These are phyloP conservation scores for Fusarium heterosporum DNA, from an alignment of 2,329 filamentous ascomycete genomes.

Conservation along the genomic window DNA sequence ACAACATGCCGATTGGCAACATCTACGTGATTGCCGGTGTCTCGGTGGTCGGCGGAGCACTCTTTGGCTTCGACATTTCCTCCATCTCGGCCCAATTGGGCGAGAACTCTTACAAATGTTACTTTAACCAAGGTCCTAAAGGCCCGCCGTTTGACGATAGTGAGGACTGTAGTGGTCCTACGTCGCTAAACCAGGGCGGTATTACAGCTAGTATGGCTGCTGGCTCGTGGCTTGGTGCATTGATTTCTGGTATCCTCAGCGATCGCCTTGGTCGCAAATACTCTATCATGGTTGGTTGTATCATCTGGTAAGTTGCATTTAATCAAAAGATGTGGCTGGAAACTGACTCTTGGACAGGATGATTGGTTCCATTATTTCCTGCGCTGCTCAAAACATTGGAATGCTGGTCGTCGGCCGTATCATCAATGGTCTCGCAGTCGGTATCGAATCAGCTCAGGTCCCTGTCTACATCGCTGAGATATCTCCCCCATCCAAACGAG, in stretches of 20 bases:
- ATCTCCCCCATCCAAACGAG: conserved; percentile 65
- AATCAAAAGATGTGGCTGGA: rapidly evolving
- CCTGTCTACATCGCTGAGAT: conserved; percentile 78
- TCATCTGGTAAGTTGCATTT: conserved; percentile 59
- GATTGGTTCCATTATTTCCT: conserved; percentile 60
- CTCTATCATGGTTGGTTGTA: conserved; percentile 62
- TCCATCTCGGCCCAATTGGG: conserved; percentile 45
- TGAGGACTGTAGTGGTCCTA: conserved; percentile 49
- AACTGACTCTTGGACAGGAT: conserved; percentile 51
- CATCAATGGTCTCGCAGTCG: conserved; percentile 73
- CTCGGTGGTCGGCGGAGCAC: conserved; percentile 42
- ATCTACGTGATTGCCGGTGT: conserved; percentile 44
- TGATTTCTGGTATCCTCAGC: conserved; percentile 61
- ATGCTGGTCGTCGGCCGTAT: conserved; percentile 62
- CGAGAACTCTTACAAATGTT: conserved; percentile 54
- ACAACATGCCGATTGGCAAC: conserved; percentile 41
- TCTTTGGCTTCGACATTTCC: conserved; percentile 45
- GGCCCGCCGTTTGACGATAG: conserved; percentile 49
- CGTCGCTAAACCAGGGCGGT: conserved; percentile 61
- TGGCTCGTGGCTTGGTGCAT: conserved; percentile 63
- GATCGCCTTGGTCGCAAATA: conserved; percentile 63
- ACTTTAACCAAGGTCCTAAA: conserved; percentile 53
- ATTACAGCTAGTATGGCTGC: conserved; percentile 65
- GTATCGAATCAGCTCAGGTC: conserved; percentile 74
- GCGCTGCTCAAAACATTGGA: conserved; percentile 57